Evolutionary conservation across 495 filamentous ascomycete species (phyloP), one percentile per base, ranked within the genome.

Genomic region (Podospora conica): DNA sequence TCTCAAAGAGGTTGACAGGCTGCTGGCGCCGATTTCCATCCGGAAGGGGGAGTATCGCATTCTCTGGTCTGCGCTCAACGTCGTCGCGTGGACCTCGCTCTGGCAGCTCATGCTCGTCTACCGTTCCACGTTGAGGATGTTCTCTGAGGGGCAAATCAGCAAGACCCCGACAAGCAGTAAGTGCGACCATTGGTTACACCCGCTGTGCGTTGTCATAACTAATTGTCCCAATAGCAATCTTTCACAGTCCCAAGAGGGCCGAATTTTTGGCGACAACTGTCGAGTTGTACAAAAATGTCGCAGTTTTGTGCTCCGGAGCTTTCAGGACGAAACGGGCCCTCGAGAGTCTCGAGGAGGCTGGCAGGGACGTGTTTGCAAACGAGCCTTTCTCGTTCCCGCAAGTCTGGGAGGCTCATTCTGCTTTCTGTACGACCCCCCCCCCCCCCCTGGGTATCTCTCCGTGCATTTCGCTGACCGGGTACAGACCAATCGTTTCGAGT

Each of bases 61-160:
- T 9, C 63, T 69, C 31, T 22, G 12, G 31, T 56, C 63, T 0
- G 53, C 57, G 15, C 33, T 67, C 18, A 33, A 68, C 24, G 28
- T 70, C 22, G 58, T 58, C 24, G 65, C 54, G 27, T 75, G 73
- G 73, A 23, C 70, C 11, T 55, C 61, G 27, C n/a, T 71, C 60
- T 71, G 71, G 73, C 71, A 75, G 48, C 64, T 75, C 33, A 67
- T 73, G 1, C 53, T 71, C 24, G 60, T 73, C 18, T 75, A 73
- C 28, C 73, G 71, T 29, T 65, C 70, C 20, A 68, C 71, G 6
- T 25, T 71, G 27, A 28, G 22, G 33, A 53, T 66, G 33, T n/a
- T 40, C 57, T 10, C 57, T 20, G 66, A 68, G 12, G 33, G 67
- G 28, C 60, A 60, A 48, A 48, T 48, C 40, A 18, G 8, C 18